A percentile compares a stretch with the other conserved stretches of the same genome.
Conservation (phyloP, 129 eudicot genomes). For the Pittosporum tobira region DNA sequence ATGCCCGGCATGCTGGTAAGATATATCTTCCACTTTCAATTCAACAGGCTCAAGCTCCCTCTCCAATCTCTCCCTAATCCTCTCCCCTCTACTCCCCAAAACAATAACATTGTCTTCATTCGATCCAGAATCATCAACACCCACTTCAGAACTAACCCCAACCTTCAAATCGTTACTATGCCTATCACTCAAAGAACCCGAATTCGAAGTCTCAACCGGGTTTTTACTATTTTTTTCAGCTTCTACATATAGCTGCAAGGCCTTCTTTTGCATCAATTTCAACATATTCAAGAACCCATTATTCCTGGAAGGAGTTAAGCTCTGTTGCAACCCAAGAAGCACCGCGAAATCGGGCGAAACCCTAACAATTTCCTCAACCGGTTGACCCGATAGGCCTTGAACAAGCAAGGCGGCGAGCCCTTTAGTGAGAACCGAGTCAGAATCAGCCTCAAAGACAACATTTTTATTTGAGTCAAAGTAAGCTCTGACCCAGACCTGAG, state of each 20-base stretch:
- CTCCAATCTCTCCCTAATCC: slow-evolving; percentile 45
- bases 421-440: slow-evolving; percentile 72
- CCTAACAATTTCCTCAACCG: slow-evolving; percentile 47
- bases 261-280: slow-evolving; percentile 74
- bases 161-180: slow-evolving; percentile 8
- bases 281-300: slow-evolving; percentile 94
- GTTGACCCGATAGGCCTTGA: slow-evolving; percentile 68
- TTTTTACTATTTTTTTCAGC: slow-evolving; percentile 29
- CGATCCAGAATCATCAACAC: slow-evolving; percentile 2
- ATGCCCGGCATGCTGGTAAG: slow-evolving; percentile 98
- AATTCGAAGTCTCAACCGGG: slow-evolving; percentile 9
- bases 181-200: neutral
- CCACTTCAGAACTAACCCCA: slow-evolving; percentile 11
- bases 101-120: slow-evolving; percentile 16
- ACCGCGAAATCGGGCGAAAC: slow-evolving; percentile 71
- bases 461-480: slow-evolving; percentile 40
- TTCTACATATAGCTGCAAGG: slow-evolving; percentile 51
- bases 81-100: slow-evolving; percentile 65
- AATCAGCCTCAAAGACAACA: slow-evolving; percentile 76
- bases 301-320: slow-evolving; percentile 77
- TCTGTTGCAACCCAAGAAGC: slow-evolving; percentile 77
- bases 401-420: slow-evolving; percentile 81
- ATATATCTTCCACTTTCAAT: slow-evolving; percentile 69
- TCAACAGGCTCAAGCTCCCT: slow-evolving; percentile 57
- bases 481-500: slow-evolving; percentile 91